These are phyloP conservation scores for Phlyctochytrium arcticum DNA, from an alignment of 192 early-diverging fungal genomes.

Conservation along the genomic window DNA sequence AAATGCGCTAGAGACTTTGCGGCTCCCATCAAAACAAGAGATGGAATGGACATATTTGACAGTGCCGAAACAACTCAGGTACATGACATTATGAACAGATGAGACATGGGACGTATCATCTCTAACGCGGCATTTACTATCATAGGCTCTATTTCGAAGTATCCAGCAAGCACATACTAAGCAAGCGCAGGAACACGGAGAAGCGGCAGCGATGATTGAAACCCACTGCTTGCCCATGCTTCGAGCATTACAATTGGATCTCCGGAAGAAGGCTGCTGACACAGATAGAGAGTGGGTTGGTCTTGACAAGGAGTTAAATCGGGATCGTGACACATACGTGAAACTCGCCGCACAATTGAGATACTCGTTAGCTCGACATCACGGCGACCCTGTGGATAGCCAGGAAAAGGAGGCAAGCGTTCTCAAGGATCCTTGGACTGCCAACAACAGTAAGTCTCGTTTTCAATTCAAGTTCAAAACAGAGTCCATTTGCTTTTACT, in stretches of 20 bases:
- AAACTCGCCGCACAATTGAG: constrained; percentile 29
- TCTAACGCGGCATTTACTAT: no score
- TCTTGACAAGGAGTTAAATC: constrained; percentile 35
- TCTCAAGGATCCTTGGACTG: constrained; percentile 44
- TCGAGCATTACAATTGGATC: constrained; percentile 29
- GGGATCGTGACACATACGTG: constrained; percentile 31
- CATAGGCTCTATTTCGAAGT: constrained; percentile 28
- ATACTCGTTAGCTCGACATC: constrained; percentile 20
- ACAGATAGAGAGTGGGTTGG: constrained; percentile 36
- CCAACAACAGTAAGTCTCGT: constrained; percentile 30
- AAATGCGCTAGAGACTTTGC: constrained; percentile 28
- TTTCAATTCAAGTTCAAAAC: background rate
- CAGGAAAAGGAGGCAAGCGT: constrained; percentile 23
- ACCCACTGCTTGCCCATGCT: constrained; percentile 41
- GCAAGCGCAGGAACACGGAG: constrained; percentile 21
- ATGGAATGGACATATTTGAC: constrained; percentile 33
- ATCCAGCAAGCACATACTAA: constrained; percentile 32
- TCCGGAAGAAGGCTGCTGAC: constrained; percentile 31
- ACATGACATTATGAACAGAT: background rate
- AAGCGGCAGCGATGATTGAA: constrained; percentile 32
- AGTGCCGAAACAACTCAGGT: constrained; percentile 33
- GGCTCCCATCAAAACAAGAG: constrained; percentile 13
- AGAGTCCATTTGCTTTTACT: background rate
- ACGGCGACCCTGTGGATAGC: constrained; percentile 21
- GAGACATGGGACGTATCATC: no score